Conservation (phyloP, 768 basidiomycete genomes). For the Boletales sp. region DNA sequence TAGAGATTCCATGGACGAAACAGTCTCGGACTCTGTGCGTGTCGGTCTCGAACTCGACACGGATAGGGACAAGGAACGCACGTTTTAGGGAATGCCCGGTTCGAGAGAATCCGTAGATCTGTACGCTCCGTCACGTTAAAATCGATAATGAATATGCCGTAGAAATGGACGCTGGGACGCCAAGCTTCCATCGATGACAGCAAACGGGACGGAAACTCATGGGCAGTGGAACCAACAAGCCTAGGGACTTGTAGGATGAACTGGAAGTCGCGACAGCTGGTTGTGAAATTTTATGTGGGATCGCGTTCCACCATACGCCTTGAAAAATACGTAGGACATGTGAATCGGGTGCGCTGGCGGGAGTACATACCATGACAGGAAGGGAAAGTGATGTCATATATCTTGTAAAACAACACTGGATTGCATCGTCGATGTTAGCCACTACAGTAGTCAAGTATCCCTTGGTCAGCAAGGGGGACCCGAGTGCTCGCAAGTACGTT, state of each 20-base stretch:
- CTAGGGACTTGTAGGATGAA: constrained; percentile 29
- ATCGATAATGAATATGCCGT: not conserved
- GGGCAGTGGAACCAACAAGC: constrained; percentile 51
- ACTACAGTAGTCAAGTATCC: no score
- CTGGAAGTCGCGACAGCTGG: no score
- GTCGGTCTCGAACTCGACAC: constrained; percentile 92
- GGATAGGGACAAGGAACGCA: constrained; percentile 78
- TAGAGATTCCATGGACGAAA: constrained; percentile 93
- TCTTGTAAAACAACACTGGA: no score
- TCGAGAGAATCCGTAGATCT: constrained; percentile 67
- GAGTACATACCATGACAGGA: no score
- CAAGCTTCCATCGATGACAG: not conserved
- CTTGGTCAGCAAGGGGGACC: no score
- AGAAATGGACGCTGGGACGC: constrained; percentile 16
- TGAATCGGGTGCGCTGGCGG: no score
- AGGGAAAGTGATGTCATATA: no score
- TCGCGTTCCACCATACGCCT: no score
- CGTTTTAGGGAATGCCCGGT: constrained; percentile 48
- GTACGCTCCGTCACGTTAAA: constrained; percentile 18
- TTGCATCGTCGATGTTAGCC: no score
- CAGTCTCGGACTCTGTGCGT: constrained; percentile 89
- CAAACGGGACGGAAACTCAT: constrained; percentile 63
- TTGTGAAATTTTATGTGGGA: no score
- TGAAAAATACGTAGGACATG: no score
- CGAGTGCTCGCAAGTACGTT: no score